Base-by-base conservation (phyloP, 2,329 filamentous ascomycete genomes). In the Cladosporium velox region DNA sequence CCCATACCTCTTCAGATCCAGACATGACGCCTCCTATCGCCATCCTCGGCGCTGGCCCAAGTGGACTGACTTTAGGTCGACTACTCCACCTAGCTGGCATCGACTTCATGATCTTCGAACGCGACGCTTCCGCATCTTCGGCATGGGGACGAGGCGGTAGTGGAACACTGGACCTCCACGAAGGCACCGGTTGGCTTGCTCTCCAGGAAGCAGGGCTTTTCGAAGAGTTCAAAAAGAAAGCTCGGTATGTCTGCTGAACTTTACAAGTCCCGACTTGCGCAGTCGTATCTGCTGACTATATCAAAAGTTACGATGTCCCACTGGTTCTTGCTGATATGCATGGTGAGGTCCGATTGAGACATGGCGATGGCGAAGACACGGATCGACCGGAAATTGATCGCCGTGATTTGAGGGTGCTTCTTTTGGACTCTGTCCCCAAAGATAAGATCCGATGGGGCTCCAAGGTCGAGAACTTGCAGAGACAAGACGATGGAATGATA, bases 321-420 rank as follows among this genome's bases (percentile, higher is more conserved):
- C 61, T 67, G 8, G 35, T 69, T 21, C 49, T 69, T 12, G 68
- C 66, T 21, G 71, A 75, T 63, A 65, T 64, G 28, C 18, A 67
- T 15, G 73, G 71, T 10, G 68, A 72, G 3, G 63, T 69, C 1
- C 52, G 67, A 24, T 14, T 67, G 44, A 66, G 59, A 24, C 26
- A 69, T 14, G 67, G 67, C 47, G 66, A 70, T 5, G 65, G 71
- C 5, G 72, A 74, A 35, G 73, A 70, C 4, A 69, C 68, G 5
- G 74, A 77, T 51, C 68, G 74, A 15, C 80, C 80, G 0, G 80
- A 82, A 69, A 79, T 81, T 38, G 80, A 82, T 69, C 77, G 80
- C 2, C 63, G 67, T 14, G 73, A 77, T 47, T 65, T 82, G 63
- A 71, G 77, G 10, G 51, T 70, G n/a, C 66, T 81, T 26, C 72